These are phyloP conservation scores for Xylariales sp. DNA, from an alignment of 2,329 filamentous ascomycete genomes.

Conservation along the genomic window DNA sequence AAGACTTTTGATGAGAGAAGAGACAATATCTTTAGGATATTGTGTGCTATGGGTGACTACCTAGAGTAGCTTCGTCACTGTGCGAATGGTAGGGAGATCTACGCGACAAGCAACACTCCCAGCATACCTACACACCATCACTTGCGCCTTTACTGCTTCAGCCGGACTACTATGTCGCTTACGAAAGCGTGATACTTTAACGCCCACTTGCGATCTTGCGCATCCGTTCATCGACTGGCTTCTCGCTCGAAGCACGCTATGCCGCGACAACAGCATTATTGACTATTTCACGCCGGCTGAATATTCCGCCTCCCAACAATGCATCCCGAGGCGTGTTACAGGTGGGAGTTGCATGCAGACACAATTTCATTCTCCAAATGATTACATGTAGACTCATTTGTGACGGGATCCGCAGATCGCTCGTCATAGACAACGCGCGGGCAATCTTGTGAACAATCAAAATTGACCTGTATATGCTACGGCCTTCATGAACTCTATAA, in stretches of 20 bases:
- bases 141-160: not conserved
- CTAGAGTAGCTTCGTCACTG: not conserved
- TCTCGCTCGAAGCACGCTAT: not conserved
- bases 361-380: not conserved
- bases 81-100: not conserved
- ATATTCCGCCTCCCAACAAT: not conserved
- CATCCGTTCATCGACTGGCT: not conserved
- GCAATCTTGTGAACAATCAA: not conserved
- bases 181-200: not conserved
- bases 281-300: not conserved
- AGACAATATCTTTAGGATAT: not conserved
- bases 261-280: not conserved
- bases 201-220: not conserved
- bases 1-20: constrained; percentile 69
- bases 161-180: not conserved
- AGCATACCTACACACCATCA: not conserved
- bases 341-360: not conserved
- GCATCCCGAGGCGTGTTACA: not conserved
- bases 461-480: constrained; percentile 16
- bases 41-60: no score
- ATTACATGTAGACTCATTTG: not conserved
- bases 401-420: not conserved
- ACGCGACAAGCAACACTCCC: not conserved
- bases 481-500: not conserved
- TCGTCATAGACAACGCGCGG: not conserved